Evolutionary conservation across 2,329 filamentous ascomycete genomes (phyloP).

Genomic region (Alternaria gaisen): DNA sequence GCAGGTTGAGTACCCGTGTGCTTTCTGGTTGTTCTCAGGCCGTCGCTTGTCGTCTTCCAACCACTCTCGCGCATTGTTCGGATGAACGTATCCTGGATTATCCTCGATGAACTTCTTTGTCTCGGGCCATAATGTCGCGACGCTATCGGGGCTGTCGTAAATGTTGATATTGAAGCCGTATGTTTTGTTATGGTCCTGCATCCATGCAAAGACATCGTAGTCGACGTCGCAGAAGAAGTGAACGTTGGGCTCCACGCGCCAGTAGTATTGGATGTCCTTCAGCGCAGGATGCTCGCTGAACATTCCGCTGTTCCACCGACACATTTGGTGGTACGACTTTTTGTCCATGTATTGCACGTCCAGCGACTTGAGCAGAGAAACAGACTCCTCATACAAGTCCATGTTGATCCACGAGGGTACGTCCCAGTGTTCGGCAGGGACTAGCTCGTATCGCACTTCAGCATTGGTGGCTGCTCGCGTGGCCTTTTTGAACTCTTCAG

Average conservation of each 20-base stretch:
- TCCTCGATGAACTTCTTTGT: constrained; percentile 88
- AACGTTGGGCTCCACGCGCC: constrained; percentile 97
- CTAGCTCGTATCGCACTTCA: constrained; percentile 83
- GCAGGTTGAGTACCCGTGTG: constrained; percentile 95
- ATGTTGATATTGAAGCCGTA: constrained; percentile 99
- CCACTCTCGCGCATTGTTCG: constrained; percentile 89
- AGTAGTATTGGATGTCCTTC: constrained; percentile 86
- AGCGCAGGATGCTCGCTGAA: constrained; percentile 97
- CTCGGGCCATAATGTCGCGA: constrained; percentile 93
- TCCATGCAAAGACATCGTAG: constrained; percentile 97
- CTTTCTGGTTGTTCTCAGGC: constrained; percentile 79
- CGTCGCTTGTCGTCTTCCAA: constrained; percentile 79
- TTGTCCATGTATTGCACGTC: constrained; percentile 90
- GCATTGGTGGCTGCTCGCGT: constrained; percentile 87
- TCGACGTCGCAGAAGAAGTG: constrained; percentile 99
- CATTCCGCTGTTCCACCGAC: constrained; percentile 96
- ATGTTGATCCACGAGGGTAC: constrained; percentile 91
- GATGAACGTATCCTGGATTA: constrained; percentile 80
- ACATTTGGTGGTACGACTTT: constrained; percentile 98
- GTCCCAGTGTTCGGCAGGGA: constrained; percentile 95
- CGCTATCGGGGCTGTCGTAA: constrained; percentile 88
- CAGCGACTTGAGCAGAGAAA: constrained; percentile 81
- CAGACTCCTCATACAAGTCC: constrained; percentile 85
- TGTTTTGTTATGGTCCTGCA: constrained; percentile 98
- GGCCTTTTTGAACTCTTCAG: constrained; percentile 87